phyloP scores from a whole-genome alignment of 495 filamentous ascomycete species.

The Sporormia fimetaria region DNA sequence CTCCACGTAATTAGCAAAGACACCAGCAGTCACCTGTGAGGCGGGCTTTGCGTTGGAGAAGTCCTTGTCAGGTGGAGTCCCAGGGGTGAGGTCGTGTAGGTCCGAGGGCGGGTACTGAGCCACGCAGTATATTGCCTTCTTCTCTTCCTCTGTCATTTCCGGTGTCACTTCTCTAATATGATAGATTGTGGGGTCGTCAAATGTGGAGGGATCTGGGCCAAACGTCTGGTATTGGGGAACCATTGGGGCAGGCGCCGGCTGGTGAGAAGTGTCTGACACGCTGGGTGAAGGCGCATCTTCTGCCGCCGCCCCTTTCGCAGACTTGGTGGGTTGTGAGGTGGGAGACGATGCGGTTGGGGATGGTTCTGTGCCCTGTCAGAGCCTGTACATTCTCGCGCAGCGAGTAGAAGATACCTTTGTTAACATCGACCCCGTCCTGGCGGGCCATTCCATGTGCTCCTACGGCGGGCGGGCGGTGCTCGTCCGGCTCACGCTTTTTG shows the following conservation, averaged over 20 bases:
- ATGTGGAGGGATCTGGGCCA: conserved; percentile 81
- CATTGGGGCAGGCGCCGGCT: conserved; percentile 65
- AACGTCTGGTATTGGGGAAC: conserved; percentile 71
- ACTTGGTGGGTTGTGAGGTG: conserved; percentile 24
- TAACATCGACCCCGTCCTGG: conserved; percentile 34
- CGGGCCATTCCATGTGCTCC: conserved; percentile 34
- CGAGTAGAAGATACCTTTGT: conserved; percentile 28
- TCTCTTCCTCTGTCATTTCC: conserved; percentile 69
- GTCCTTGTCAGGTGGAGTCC: conserved; percentile 81
- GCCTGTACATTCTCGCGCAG: neutral
- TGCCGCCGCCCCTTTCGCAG: conserved; percentile 18
- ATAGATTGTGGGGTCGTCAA: conserved; percentile 88
- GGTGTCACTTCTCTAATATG: conserved; percentile 66
- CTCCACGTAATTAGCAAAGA: conserved; percentile 79
- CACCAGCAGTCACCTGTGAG: conserved; percentile 83
- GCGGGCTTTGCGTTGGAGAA: conserved; percentile 88
- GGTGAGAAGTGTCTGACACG: conserved; percentile 54
- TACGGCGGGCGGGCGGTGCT: conserved; percentile 30
- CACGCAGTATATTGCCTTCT: conserved; percentile 77
- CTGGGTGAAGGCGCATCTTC: conserved; percentile 40
- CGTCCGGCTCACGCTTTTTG: conserved; percentile 29
- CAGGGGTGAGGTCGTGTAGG: conserved; percentile 72
- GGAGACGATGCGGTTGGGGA: conserved; percentile 26
- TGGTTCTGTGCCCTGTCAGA: conserved; percentile 14
- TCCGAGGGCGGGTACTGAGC: conserved; percentile 69